phyloP scores from a whole-genome alignment of 2,329 filamentous ascomycete genomes.

The Botrytis elliptica region DNA sequence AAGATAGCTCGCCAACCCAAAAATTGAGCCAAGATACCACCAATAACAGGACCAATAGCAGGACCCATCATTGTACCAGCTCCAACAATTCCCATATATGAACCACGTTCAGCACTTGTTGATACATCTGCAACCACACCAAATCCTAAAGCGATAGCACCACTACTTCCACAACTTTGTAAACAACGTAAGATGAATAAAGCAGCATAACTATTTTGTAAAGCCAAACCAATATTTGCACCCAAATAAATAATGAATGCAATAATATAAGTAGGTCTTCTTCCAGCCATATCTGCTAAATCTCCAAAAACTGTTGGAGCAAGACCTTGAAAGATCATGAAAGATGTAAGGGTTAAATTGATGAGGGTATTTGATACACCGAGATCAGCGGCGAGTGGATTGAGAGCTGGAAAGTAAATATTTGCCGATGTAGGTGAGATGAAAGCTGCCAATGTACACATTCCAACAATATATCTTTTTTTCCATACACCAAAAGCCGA shows the following conservation, averaged over 20 bases:
- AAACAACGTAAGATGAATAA: constrained; percentile 56
- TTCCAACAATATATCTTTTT: constrained; percentile 52
- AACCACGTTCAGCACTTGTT: constrained; percentile 66
- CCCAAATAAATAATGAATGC: constrained; percentile 55
- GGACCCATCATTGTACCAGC: constrained; percentile 51
- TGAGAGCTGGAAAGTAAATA: constrained; percentile 39
- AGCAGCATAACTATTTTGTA: constrained; percentile 51
- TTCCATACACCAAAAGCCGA: constrained; percentile 37
- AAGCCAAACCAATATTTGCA: constrained; percentile 56
- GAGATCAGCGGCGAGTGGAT: constrained; percentile 37
- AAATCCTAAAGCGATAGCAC: constrained; percentile 65
- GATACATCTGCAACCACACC: constrained; percentile 72
- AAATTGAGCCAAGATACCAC: constrained; percentile 47
- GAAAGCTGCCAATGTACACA: constrained; percentile 49
- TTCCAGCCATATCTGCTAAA: constrained; percentile 55
- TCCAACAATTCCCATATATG: constrained; percentile 69
- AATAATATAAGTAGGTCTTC: constrained; percentile 56
- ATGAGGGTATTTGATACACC: constrained; percentile 37
- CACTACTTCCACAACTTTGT: constrained; percentile 56
- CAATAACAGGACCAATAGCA: constrained; percentile 51
- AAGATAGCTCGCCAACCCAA: constrained; percentile 54
- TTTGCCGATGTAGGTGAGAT: constrained; percentile 38
- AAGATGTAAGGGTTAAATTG: constrained; percentile 38
- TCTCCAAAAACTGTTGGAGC: constrained; percentile 57
- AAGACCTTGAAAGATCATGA: constrained; percentile 56